Percentiles rank a stretch among this genome's conserved stretches.
Conservation (phyloP, 495 filamentous ascomycete genomes). For the Hyaloscypha finlandica region DNA sequence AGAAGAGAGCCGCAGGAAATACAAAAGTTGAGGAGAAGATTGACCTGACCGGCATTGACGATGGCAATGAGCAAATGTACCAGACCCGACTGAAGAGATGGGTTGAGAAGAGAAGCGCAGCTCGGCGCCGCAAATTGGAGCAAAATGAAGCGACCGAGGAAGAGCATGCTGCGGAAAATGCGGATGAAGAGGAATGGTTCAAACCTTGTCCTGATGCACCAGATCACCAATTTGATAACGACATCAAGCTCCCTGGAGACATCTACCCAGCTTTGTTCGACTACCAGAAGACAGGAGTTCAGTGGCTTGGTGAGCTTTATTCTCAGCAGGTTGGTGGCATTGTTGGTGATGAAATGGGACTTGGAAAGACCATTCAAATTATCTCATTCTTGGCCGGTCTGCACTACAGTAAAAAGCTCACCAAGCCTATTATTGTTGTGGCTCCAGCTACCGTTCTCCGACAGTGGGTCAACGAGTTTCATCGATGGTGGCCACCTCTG, state of each 20-base stretch:
- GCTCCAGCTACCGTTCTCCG: slow-evolving; percentile 92
- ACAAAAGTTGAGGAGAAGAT: slow-evolving; percentile 53
- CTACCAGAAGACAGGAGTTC: slow-evolving; percentile 93
- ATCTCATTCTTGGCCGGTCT: slow-evolving; percentile 90
- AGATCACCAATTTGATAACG: slow-evolving; percentile 71
- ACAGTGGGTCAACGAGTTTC: slow-evolving; percentile 98
- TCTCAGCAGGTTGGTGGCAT: slow-evolving; percentile 89
- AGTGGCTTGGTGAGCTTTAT: slow-evolving; percentile 96
- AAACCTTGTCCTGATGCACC: slow-evolving; percentile 78
- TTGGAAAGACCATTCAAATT: slow-evolving; percentile 94
- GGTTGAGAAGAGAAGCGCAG: slow-evolving; percentile 63
- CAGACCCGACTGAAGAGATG: slow-evolving; percentile 75
- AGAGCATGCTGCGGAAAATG: slow-evolving; percentile 29
- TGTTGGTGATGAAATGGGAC: slow-evolving; percentile 95
- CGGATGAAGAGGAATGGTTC: slow-evolving; percentile 74
- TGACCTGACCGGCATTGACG: slow-evolving; percentile 79
- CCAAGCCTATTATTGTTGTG: slow-evolving; percentile 83
- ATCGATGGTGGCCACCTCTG: slow-evolving; percentile 95
- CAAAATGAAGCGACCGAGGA: slow-evolving; percentile 36
- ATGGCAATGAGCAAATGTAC: slow-evolving; percentile 86
- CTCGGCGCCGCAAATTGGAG: slow-evolving; percentile 44
- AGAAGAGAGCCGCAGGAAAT: slow-evolving; percentile 27
- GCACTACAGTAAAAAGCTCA: slow-evolving; percentile 83
- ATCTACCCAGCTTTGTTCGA: slow-evolving; percentile 88
- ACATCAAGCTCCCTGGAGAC: slow-evolving; percentile 83